Conservation (phyloP, 768 basidiomycete species). For the Leccinum disarticulatum region DNA sequence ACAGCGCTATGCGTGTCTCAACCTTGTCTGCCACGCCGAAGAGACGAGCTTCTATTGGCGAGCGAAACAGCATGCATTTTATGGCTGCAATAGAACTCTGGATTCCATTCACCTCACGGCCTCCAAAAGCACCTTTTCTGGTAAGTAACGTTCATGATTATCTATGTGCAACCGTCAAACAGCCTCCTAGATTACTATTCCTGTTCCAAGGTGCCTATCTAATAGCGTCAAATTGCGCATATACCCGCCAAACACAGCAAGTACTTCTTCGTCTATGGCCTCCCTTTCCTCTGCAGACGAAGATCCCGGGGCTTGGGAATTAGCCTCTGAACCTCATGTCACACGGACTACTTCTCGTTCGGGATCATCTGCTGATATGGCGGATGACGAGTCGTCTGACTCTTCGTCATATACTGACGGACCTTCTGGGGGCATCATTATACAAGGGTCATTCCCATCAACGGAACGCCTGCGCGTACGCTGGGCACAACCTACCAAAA, state of each 20-base stretch:
- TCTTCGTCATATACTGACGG: conserved; percentile 51
- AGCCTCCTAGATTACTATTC: conserved; percentile 62
- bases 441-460: conserved; percentile 79
- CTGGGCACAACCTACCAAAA: conserved; percentile 69
- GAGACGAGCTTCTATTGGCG: conserved; percentile 54
- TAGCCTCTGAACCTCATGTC: conserved; percentile 75
- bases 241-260: conserved; percentile 56
- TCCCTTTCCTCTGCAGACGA: conserved; percentile 78
- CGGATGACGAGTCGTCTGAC: conserved; percentile 82
- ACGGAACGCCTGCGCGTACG: conserved; percentile 73
- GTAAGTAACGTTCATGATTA: conserved; percentile 37
- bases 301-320: conserved; percentile 67
- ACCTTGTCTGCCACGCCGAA: conserved; percentile 32
- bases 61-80: conserved; percentile 64
- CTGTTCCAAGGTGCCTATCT: conserved; percentile 74
- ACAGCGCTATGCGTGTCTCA: conserved; percentile 23
- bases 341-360: conserved; percentile 55
- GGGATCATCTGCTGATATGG: conserved; percentile 66
- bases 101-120: conserved; percentile 65
- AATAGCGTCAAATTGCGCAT: conserved; percentile 75
- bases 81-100: conserved; percentile 81
- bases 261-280: conserved; percentile 59
- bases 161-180: conserved; percentile 6
- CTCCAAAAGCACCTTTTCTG: conserved; percentile 73
- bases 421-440: conserved; percentile 58